phyloP scores from a whole-genome alignment of 768 basidiomycete genomes.

The Strobilomyces confusus region DNA sequence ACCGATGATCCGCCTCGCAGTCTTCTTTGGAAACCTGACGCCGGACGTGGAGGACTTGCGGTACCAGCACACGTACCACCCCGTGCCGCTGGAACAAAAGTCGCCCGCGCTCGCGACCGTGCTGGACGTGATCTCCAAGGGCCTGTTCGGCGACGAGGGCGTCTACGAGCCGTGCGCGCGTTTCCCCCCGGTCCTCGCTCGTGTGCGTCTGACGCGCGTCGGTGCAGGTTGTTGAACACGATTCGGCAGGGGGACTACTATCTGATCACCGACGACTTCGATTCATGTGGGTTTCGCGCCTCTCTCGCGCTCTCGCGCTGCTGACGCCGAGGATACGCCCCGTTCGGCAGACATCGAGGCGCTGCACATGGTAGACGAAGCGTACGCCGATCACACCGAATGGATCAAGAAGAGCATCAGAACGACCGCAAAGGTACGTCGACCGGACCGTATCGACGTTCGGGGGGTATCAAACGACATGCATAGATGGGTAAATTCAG shows the following conservation, averaged over 20 bases:
- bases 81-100: conserved; percentile 75
- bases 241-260: conserved; percentile 76
- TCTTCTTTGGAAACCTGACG: conserved; percentile 89
- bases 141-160: conserved; percentile 73
- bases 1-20: conserved; percentile 33
- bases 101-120: conserved; percentile 80
- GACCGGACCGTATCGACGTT: conserved; percentile 48
- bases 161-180: conserved; percentile 83
- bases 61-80: conserved; percentile 81
- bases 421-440: conserved; percentile 67
- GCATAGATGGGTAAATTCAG: conserved; percentile 93
- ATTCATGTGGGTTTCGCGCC: conserved; percentile 60
- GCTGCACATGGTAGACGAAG: conserved; percentile 81
- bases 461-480: conserved; percentile 36
- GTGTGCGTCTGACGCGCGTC: conserved; percentile 16
- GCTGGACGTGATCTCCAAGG: conserved; percentile 68
- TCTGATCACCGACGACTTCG: conserved; percentile 89
- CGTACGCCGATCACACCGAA: conserved; percentile 75
- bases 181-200: no score
- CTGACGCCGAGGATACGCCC: neutral
- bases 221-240: conserved; percentile 62
- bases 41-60: conserved; percentile 85
- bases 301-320: neutral
- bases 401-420: conserved; percentile 92
- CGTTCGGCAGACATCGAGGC: conserved; percentile 68